Base-by-base conservation (phyloP, 2,329 filamentous ascomycete genomes). In the Aureobasidium lini region DNA sequence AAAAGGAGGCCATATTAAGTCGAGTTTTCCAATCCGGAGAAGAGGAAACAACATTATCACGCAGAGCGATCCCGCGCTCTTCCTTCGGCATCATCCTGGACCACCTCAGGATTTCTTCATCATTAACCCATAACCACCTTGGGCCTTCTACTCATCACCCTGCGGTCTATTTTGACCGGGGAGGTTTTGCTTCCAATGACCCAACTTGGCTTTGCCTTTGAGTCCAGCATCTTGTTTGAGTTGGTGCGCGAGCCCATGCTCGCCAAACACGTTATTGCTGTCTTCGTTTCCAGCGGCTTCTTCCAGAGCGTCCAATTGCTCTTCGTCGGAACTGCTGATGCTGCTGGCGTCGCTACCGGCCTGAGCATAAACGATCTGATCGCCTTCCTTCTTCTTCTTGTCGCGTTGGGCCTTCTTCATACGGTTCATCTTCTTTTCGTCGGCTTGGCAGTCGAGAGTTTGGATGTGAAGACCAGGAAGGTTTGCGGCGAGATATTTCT, bases 391-490 rank as follows among this genome's bases (percentile, higher is more conserved):
- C 79, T 89, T 89, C 81, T 94, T 96, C 64, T 81, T 75, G 61
- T 86, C 82, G 29, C 84, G 77, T 75, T 96, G 92, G 62, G 85
- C 81, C 43, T 85, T 75, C 77, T 96, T 96, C 77, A 95, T 81
- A 62, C 84, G 78, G 44, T 80, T 75, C 73, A 95, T 86, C 64
- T 84, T 79, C 61, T 92, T 81, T 9, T 89, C 88, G 60, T 90
- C 89, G 40, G 71, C 74, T 62, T 83, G 79, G 75, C 89, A 95
- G 69, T 91, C 87, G 66, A 93, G 82, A 0, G 84, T 84, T 0
- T 85, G 78, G 47, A 96, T 78, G 54, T 87, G 84, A 1, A 97
- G 75, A 0, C 89, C 90, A 0, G 89, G 89, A 36, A 96, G 84
- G 64, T 93, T 90, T 28, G 72, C 73, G 34, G 85, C 76, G 2